Evolutionary conservation across 2,329 filamentous ascomycete species (phyloP), one percentile per base, ranked within the genome.

Genomic region (Dothideomycetes sp.): DNA sequence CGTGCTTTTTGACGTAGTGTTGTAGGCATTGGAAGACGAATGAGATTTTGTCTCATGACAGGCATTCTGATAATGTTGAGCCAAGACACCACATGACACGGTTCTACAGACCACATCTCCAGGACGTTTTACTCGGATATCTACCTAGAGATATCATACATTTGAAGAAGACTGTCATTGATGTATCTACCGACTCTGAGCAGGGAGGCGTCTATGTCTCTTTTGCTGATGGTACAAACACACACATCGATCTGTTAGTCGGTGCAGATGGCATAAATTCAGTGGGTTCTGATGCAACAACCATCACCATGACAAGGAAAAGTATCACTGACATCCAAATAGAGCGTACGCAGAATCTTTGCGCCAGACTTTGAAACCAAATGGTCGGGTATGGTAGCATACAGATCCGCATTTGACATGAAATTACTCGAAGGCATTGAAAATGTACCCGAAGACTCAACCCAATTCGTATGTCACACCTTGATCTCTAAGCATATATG

Each of bases 191-290:
- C 30, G 18, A 35, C 3, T 11, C 30, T 3, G 33, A 35, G 3
- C 27, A 53, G 12, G n/a, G n/a, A n/a, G 45, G 49, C 10, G 48
- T 61, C 5, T 39, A 42, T 3, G 42, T 62, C 28, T 40, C 43
- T 5, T 63, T 62, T 40, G 32, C 50, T 16, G 58, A 62, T 44
- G 56, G 54, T 5, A 50, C 52, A 5, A 47, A 32, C n/a, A 46
- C 44, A 9, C 49, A 31, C 4, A 53, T 54, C 20, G 59, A 62
- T 45, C 39, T 62, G 13, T 37, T 63, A 0, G 24, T 64, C 3
- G 61, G 58, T 16, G 55, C 60, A 24, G 61, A 64, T 49, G 59
- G 61, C 1, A 53, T 63, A n/a, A 50, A 51, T n/a, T 63, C 59
- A n/a, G 55, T 56, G 37, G 2, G 22, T 24, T 24, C 12, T 7